Evolutionary conservation across 768 basidiomycete genomes (phyloP).

Genomic region (Tricholoma matsutake): DNA sequence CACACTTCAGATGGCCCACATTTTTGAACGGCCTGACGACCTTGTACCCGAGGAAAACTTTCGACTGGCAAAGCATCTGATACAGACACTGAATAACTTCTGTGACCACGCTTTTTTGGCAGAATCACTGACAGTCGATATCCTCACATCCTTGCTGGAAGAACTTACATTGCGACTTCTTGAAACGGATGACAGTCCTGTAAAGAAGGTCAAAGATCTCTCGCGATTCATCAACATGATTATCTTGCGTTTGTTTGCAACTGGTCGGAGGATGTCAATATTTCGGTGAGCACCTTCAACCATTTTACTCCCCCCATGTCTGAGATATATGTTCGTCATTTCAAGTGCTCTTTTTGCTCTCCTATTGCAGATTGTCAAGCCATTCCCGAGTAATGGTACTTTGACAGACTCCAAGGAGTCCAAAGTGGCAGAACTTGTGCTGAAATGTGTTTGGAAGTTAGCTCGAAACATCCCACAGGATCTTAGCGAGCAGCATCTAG

Average conservation of each 20-base stretch:
- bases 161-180: conserved; percentile 89
- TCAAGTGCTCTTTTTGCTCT: conserved; percentile 74
- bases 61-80: conserved; percentile 93
- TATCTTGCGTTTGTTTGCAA: conserved; percentile 88
- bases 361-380: conserved; percentile 78
- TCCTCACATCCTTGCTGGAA: conserved; percentile 82
- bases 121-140: conserved; percentile 81
- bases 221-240: conserved; percentile 99
- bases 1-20: conserved; percentile 86
- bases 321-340: background rate
- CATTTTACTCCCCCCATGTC: no score
- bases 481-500: conserved; percentile 72
- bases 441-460: conserved; percentile 98
- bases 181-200: conserved; percentile 86
- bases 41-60: conserved; percentile 77
- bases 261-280: conserved; percentile 84
- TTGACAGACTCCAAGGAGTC: conserved; percentile 74
- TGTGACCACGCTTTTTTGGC: conserved; percentile 89
- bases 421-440: conserved; percentile 86
- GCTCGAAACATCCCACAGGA: conserved; percentile 93
- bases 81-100: conserved; percentile 93
- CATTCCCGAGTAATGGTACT: conserved; percentile 75
- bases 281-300: conserved; percentile 61
- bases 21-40: conserved; percentile 81
- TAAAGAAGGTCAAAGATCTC: conserved; percentile 86